Evolutionary conservation across 2,329 filamentous ascomycete species (phyloP), one percentile per base, ranked within the genome.

Genomic region (Monilinia aucupariae): DNA sequence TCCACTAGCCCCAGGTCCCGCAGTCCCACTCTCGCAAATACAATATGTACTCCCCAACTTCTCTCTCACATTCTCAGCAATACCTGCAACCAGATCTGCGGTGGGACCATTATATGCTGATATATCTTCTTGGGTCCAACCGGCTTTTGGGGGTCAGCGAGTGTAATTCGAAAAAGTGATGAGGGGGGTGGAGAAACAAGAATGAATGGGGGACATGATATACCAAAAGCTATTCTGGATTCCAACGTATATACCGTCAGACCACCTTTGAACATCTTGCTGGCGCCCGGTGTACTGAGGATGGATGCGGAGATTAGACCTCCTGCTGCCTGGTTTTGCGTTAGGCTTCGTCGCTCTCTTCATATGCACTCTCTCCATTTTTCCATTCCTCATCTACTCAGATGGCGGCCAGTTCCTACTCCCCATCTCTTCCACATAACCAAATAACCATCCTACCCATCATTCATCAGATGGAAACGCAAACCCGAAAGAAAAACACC

Each of bases 1-100:
- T 0, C 84, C 85, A 15, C 81, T 83, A 10, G 81, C 83, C 0
- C 81, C 85, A 10, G 85, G 85, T 0, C 85, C 85, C n/a, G 85
- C 85, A 2, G 84, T 87, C 0, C 85, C 85, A 59, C 80, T 83
- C 76, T 87, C 84, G 61, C 77, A 78, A 9, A 87, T 70, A 10
- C 80, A 80, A 70, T 86, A 87, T 22, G 82, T 85, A 63, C 78
- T 79, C 8, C 77, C 76, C 32, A 87, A 72, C 51, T 78, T 82
- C n/a, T 70, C 74, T n/a, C 84, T 74, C 34, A 84, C 81, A 68
- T 85, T 79, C 48, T 78, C 77, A 0, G 85, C 85, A 9, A 88
- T 70, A 0, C 79, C 81, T 1, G 76, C 74, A 2, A 87, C 85
- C 59, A 87, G 78, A 1, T 80, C 78, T 0, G 82, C 78, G 1